phyloP scores from a whole-genome alignment of 352 stramenopile genomes.

The Saprolegnia diclina region DNA sequence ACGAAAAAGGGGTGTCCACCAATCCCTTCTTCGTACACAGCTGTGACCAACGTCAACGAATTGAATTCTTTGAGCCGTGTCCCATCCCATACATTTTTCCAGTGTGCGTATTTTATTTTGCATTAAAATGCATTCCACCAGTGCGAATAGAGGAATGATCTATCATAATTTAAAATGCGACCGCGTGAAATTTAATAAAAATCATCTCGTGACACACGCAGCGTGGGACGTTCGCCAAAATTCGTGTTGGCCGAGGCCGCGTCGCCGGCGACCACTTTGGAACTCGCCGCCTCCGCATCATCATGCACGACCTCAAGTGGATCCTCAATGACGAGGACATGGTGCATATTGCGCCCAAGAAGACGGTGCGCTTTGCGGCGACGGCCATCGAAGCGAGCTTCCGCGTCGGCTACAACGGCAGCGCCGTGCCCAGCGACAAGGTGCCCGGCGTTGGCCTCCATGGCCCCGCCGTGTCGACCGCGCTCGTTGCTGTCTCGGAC shows the following conservation, averaged over 20 bases:
- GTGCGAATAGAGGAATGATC: too few species aligned
- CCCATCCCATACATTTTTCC: constrained; percentile 2
- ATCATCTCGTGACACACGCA: background rate
- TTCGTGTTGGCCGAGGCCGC: background rate
- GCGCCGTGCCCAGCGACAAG: constrained; percentile 20
- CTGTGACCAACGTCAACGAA: constrained; percentile 13
- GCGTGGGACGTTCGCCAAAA: constrained; percentile 2
- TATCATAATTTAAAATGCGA: background rate
- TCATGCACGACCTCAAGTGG: constrained; percentile 20
- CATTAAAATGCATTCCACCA: background rate
- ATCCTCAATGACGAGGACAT: constrained; percentile 7
- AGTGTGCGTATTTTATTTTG: background rate
- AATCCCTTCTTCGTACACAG: background rate
- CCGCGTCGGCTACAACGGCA: constrained; percentile 16
- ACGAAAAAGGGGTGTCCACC: background rate
- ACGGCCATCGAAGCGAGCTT: constrained; percentile 2
- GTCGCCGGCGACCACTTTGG: background rate
- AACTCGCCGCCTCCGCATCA: background rate
- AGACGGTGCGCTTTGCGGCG: constrained; percentile 7
- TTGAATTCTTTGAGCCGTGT: constrained; percentile 10
- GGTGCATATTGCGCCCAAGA: too few species aligned
- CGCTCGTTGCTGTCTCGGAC: background rate
- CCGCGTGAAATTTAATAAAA: background rate
- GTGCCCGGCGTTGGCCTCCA: constrained; percentile 17
- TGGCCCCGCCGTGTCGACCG: background rate